Conservation (phyloP, 1,284 basidiomycete species). For the Ganoderma boninense region DNA sequence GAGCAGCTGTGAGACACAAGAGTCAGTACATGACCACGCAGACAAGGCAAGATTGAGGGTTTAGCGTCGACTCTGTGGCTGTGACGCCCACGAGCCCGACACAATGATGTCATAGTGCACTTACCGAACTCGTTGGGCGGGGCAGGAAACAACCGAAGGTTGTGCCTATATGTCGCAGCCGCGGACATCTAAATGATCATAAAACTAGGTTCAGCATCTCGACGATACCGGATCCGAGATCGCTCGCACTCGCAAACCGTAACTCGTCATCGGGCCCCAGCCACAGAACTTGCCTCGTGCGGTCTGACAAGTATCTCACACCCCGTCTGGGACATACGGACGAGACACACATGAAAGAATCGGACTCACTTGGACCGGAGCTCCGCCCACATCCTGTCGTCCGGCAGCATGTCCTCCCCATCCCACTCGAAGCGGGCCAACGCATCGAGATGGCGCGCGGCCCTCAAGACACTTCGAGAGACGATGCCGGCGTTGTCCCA, state of each 20-base stretch:
- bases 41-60: neutral
- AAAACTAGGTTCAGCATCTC: neutral
- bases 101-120: conserved; percentile 37
- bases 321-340: neutral
- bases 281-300: neutral
- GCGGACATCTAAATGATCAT: conserved; percentile 59
- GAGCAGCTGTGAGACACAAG: conserved; percentile 57
- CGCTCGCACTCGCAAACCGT: neutral
- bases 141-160: conserved; percentile 70
- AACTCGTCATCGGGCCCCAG: neutral
- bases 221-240: neutral
- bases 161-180: conserved; percentile 63
- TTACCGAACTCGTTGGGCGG: conserved; percentile 63
- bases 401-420: conserved; percentile 66
- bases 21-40: neutral
- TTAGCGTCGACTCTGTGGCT: neutral
- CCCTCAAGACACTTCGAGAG: conserved; percentile 42
- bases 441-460: conserved; percentile 63
- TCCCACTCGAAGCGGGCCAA: conserved; percentile 73
- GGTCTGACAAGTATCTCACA: neutral
- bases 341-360: neutral
- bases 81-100: neutral
- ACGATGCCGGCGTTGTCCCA: conserved; percentile 39
- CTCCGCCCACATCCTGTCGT: conserved; percentile 79
- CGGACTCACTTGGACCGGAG: conserved; percentile 64